Evolutionary conservation across 2,329 filamentous ascomycete genomes (phyloP), one percentile per base, ranked within the genome.

Genomic region (Tricladium varicosporioides): DNA sequence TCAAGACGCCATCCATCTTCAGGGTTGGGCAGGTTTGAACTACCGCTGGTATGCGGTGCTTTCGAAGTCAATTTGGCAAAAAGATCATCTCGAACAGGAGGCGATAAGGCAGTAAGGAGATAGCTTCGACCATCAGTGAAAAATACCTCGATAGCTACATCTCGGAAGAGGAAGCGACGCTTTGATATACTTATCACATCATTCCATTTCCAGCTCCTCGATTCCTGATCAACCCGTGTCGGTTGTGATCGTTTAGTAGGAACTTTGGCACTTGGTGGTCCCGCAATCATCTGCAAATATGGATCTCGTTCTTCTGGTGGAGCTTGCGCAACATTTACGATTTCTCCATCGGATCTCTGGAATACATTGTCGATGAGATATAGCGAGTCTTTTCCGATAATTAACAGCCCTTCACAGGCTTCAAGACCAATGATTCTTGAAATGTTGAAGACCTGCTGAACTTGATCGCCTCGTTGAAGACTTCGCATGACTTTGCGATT

Each of bases 291-390:
- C 67, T 95, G 91, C 15, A 96, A 88, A 70, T 97, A 99, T 0
- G 92, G 91, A 67, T 99, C 94, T 18, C 94, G 87, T 73, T 99
- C 95, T 64, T 97, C 92, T 1, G 83, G 78, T 0, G 93, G 92
- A 1, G 94, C 95, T 73, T 97, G 92, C 84, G 90, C 93, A 8
- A 96, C 92, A 67, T 96, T 93, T 58, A 99, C 91, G 68, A 99
- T 97, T 71, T 99, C 95, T 11, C 93, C 93, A 68, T 97, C 94
- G 1, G 89, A 87, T 61, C 93, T 86, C 69, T 97, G 93, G 71
- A 99, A 97, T 68, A 96, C 93, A 65, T 94, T 93, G 73, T 99
- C 94, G 73, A 97, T 88, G 64, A 99, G 87, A 70, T 99, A 99
- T 14, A 99, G 80, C 48, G 86, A 88, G 65, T 93, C 89, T 72